Conservation (phyloP, 129 eudicot species). For the Pulicaria dysenterica region DNA sequence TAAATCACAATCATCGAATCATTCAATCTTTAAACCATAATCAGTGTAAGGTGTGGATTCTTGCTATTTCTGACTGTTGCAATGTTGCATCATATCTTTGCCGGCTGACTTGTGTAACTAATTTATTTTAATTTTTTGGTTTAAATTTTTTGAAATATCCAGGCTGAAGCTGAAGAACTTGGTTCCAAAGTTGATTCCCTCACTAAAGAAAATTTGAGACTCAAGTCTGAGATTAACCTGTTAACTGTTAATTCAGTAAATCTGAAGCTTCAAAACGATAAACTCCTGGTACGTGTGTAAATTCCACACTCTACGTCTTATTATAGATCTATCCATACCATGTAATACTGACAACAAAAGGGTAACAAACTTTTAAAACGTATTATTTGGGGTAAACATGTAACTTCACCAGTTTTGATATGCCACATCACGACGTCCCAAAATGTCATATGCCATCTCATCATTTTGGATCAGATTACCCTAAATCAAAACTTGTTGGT, state of each 20-base stretch:
- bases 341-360: background rate
- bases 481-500: background rate
- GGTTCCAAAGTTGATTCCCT: slow-evolving; percentile 68
- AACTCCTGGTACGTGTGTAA: slow-evolving; percentile 55
- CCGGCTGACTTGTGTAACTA: background rate
- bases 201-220: slow-evolving; percentile 60
- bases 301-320: slow-evolving; percentile 5
- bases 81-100: too few relatives aligned
- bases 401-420: background rate
- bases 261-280: slow-evolving; percentile 73
- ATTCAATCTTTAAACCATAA: too few relatives aligned
- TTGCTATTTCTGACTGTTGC: too few relatives aligned
- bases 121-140: background rate
- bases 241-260: slow-evolving; percentile 60
- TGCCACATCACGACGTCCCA: background rate
- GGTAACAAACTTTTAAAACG: background rate
- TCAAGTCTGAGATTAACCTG: slow-evolving; percentile 67
- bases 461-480: background rate
- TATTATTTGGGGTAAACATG: background rate
- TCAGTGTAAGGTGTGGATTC: too few relatives aligned
- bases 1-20: background rate
- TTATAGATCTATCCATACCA: background rate
- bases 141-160: slow-evolving; percentile 13
- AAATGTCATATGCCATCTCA: background rate
- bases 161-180: slow-evolving; percentile 95